Base-by-base conservation (phyloP, 169 alveolate species). In the Cryptosporidium ubiquitum region DNA sequence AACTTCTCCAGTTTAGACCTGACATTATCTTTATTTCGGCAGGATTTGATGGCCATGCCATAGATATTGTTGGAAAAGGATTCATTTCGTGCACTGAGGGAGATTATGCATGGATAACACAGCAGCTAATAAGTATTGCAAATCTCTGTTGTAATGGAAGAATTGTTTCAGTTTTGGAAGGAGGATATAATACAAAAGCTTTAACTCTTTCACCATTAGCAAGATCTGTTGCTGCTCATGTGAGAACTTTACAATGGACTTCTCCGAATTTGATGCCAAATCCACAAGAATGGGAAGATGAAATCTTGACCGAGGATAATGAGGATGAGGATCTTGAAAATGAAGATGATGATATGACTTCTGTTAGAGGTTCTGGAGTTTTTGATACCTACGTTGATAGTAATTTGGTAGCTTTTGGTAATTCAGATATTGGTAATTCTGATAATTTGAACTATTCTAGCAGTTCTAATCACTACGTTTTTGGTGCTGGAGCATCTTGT, bases 31-130 rank as follows among this genome's bases (percentile, higher is more conserved):
- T 97, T 66, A 93, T 97, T 40, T 94, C 98, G n/a, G 99, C 99
- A 33, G 99, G 99, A 14, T 98, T 98, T 92, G 99, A 98, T 92
- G 99, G 98, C 0, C 99, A 98, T 91, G 95, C 94, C 92, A 91
- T 95, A 39, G 99, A 98, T 85, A 89, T 93, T 66, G 96, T 97
- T 7, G 96, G 97, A 37, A 95, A 95, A 40, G 98, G 98, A 31
- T 93, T 95, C 68, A 94, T 95, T 5, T 93, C 93, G 47, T 93
- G 95, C 58, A 95, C 95, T 23, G 99, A 97, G 84, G 95, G 95
- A 57, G 99, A 98, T 66, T 98, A 95, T 91, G 93, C 95, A 66
- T 98, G 98, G 96, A 86, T 97, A 42, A 98, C 99, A 23, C 96
- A 96, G 74, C 94, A 96, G 52, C 91, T 98, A 52, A 93, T 96